These are phyloP conservation scores for Hymenoscyphus linearis DNA, from an alignment of 2,329 filamentous ascomycete species.

Conservation along the genomic window DNA sequence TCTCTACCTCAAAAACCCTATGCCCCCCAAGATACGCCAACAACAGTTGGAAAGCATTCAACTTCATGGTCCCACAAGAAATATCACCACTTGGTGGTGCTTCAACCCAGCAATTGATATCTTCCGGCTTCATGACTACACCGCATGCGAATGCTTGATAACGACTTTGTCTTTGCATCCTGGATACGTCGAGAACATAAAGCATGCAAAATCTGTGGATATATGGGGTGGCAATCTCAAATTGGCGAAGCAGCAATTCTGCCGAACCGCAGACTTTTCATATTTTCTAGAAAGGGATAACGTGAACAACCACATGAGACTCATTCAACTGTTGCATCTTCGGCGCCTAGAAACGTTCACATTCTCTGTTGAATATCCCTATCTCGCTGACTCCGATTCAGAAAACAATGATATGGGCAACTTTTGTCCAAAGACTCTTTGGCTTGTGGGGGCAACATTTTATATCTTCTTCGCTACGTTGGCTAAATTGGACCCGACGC, in stretches of 20 bases:
- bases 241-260: not conserved
- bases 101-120: not conserved
- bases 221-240: not conserved
- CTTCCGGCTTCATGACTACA: not conserved
- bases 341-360: not conserved
- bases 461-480: not conserved
- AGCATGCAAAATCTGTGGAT: not conserved
- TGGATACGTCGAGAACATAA: not conserved
- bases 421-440: not conserved
- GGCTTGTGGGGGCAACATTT: not conserved
- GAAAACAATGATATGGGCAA: not conserved
- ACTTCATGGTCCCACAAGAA: not conserved
- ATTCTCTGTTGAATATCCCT: not conserved
- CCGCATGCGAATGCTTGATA: not conserved
- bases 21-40: too few relatives aligned
- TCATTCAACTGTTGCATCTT: too few relatives aligned
- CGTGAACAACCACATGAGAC: too few relatives aligned
- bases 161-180: not conserved
- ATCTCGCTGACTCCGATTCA: not conserved
- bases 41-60: not conserved
- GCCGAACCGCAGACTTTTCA: too few relatives aligned
- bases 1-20: too few relatives aligned
- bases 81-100: not conserved
- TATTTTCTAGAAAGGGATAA: too few relatives aligned
- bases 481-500: not conserved